Evolutionary conservation across 768 basidiomycete species (phyloP), one percentile per base, ranked within the genome.

Genomic region (Boletellus emodensis): DNA sequence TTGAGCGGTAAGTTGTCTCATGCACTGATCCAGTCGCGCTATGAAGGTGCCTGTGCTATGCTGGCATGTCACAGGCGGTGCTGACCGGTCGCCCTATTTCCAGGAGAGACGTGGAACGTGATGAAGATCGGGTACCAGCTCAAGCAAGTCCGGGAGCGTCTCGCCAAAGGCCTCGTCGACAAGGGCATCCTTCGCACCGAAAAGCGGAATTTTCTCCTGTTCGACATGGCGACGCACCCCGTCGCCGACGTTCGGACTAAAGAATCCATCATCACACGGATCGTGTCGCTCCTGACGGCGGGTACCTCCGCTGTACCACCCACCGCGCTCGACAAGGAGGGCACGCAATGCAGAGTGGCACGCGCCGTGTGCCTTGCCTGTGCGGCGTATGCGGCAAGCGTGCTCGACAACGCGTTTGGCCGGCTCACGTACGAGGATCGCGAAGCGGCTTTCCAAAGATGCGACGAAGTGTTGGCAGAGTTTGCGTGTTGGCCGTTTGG

Each of bases 91-190:
- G 30, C 2, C 39, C 35, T 41, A 13, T 33, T n/a, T 39, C 24
- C 15, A 97, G 94, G 95, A 48, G 95, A 99, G 73, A 98, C 95
- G 42, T 99, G 95, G 95, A 99, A 98, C 70, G 94, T 99, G 8
- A 93, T 97, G 87, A 98, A 98, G 73, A 98, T 99, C 48, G 94
- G 94, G 20, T 99, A 92, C 71, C 95, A 99, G 70, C 84, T 99
- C 41, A 97, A 97, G 70, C 95, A 97, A 72, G 95, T 98, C 36
- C 87, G 95, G 40, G 95, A 99, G 72, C 89, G 95, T 15, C 85
- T 99, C 36, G 94, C 94, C 13, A 99, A 99, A 67, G 84, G 95
- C 3, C 82, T 99, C 36, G 95, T 97, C 45, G 95, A 99, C 77
- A 99, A 99, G 71, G 96, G 95, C 60, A 84, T 99, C 35, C 82